phyloP scores from a whole-genome alignment of 768 basidiomycete species.

The Lepiota subincarnata region DNA sequence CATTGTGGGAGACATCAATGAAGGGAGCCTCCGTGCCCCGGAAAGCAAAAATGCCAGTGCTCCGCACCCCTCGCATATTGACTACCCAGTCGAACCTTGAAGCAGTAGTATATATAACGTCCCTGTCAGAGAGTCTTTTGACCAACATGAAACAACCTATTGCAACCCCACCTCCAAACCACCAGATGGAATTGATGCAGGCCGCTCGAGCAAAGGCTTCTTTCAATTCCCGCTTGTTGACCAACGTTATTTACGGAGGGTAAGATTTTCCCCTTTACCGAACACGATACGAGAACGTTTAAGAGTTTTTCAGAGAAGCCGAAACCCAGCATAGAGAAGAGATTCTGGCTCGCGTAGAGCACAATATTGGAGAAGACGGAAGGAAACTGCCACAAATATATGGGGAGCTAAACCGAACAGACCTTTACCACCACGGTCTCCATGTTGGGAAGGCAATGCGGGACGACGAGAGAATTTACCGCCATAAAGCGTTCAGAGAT shows the following conservation, averaged over 20 bases:
- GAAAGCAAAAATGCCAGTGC: no score
- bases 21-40: no score
- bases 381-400: constrained; percentile 15
- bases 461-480: constrained; percentile 17
- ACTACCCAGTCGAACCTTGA: no score
- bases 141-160: background rate
- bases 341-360: constrained; percentile 15
- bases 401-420: constrained; percentile 16
- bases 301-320: background rate
- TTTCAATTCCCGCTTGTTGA: constrained; percentile 15
- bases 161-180: background rate
- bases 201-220: constrained; percentile 11
- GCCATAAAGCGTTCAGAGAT: constrained; percentile 14
- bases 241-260: constrained; percentile 18
- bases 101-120: no score
- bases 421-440: constrained; percentile 21
- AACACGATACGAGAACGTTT: background rate
- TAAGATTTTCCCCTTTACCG: background rate
- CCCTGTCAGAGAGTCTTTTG: no score
- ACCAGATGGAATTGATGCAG: constrained; percentile 15
- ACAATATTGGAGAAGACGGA: constrained; percentile 12
- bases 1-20: no score
- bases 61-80: no score
- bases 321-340: constrained; percentile 1
- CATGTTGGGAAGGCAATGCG: constrained; percentile 17